Base-by-base conservation (phyloP, 2,329 filamentous ascomycete genomes). In the Fusarium algeriense region DNA sequence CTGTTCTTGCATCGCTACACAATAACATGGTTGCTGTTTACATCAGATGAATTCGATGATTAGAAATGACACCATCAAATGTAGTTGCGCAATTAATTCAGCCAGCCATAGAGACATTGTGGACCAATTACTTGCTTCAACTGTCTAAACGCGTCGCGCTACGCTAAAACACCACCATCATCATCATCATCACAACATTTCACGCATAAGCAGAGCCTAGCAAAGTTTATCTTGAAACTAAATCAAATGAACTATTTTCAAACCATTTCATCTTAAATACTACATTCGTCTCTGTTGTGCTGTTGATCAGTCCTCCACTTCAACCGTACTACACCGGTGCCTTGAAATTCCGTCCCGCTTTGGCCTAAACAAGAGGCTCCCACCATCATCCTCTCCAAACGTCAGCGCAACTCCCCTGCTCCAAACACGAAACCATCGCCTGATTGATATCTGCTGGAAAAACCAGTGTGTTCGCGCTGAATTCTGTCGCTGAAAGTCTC, bases 281-380 rank as follows among this genome's bases (percentile, higher is more conserved):
- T 10, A 32, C 30, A 23, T 37, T 26, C 43, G 43, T 30, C 41
- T 40, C 40, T 66, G 62, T 67, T 60, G 63, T 60, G 45, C 45
- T 50, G 61, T 38, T 45, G 19, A 28, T 35, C 26, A 13, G 45
- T 32, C 37, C 59, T 44, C 34, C 28, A 46, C 44, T 38, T 32
- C 46, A 54, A 14, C 20, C 37, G 52, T 46, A 49, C 48, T 46
- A 53, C 57, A 35, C 5, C 76, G 76, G 77, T 74, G 61, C 65
- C 72, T 78, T 78, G 69, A 78, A 77, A 78, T 76, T 79, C 78
- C 77, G 76, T 69, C 73, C 71, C 75, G 69, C 50, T 44, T 41
- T 30, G 53, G 52, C 48, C 45, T 37, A 64, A 59, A 52, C 40
- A 50, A 53, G 64, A 67, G 59, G 61, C 55, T 71, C 45, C 54